These are phyloP conservation scores for Cyberlindnera mycetangii DNA, from an alignment of 805 yeast species.

Conservation along the genomic window DNA sequence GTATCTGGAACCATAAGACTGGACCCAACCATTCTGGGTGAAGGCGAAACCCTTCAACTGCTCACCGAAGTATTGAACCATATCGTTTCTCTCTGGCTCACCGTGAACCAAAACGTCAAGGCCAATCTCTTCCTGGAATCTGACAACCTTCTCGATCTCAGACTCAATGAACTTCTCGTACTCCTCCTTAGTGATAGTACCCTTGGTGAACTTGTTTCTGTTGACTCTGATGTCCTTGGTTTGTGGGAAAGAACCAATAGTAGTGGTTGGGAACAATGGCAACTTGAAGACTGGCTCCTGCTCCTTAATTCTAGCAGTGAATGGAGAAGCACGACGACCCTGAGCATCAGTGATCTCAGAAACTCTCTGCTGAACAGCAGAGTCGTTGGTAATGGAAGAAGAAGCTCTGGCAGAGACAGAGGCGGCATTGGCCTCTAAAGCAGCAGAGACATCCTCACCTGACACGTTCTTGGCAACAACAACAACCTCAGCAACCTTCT, in stretches of 20 bases:
- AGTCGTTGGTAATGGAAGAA: slow-evolving; percentile 88
- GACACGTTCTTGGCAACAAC: slow-evolving; percentile 83
- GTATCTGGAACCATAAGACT: slow-evolving; percentile 99
- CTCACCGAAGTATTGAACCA: slow-evolving; percentile 99
- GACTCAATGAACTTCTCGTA: slow-evolving; percentile 95
- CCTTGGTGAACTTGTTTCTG: slow-evolving; percentile 98
- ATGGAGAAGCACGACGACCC: slow-evolving; percentile 83
- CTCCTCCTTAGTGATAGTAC: slow-evolving; percentile 90
- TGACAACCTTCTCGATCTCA: slow-evolving; percentile 93
- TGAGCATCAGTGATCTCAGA: slow-evolving; percentile 69
- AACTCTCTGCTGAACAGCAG: slow-evolving; percentile 85
- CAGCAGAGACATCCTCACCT: slow-evolving; percentile 74
- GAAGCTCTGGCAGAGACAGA: slow-evolving; percentile 82
- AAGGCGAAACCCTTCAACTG: slow-evolving; percentile 97
- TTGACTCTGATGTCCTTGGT: slow-evolving; percentile 97
- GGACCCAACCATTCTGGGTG: slow-evolving; percentile 99
- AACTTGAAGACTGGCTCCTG: slow-evolving; percentile 87
- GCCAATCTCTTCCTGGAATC: slow-evolving; percentile 99
- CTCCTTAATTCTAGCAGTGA: slow-evolving; percentile 81
- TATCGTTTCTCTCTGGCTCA: slow-evolving; percentile 99
- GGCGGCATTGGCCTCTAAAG: slow-evolving; percentile 80
- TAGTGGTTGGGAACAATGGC: slow-evolving; percentile 99
- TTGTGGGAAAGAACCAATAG: slow-evolving; percentile 99
- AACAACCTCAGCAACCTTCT: slow-evolving; percentile 91
- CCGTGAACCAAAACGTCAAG: slow-evolving; percentile 98